These are phyloP conservation scores for Fusarium sp. DNA, from an alignment of 2,329 filamentous ascomycete species.

Conservation along the genomic window DNA sequence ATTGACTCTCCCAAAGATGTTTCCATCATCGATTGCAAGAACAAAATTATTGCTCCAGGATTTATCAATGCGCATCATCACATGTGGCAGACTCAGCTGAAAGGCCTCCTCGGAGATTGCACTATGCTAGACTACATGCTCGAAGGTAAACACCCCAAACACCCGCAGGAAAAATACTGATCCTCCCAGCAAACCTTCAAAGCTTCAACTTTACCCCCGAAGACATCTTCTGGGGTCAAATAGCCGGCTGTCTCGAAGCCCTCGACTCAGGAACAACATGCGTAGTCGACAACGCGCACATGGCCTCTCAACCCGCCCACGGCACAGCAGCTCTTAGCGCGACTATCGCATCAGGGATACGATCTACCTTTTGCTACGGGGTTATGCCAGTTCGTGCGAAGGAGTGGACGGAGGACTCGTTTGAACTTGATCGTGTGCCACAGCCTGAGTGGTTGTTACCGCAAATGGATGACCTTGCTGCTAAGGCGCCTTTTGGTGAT, in stretches of 20 bases:
- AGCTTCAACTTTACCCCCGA: not conserved
- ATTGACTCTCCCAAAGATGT: rapidly evolving
- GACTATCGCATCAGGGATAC: not conserved
- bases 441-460: slow-evolving; percentile 12
- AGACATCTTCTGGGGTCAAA: slow-evolving; percentile 10
- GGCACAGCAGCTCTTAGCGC: not conserved
- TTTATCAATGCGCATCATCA: slow-evolving; percentile 11
- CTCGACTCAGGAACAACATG: slow-evolving; percentile 11
- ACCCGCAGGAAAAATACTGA: rapidly evolving
- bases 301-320: not conserved
- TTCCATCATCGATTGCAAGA: not conserved
- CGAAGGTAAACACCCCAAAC: not conserved
- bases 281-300: slow-evolving; percentile 11
- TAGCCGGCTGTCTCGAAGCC: slow-evolving; percentile 6
- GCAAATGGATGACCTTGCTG: slow-evolving; percentile 5
- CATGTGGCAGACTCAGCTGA: slow-evolving; percentile 16
- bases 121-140: slow-evolving; percentile 22
- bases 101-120: slow-evolving; percentile 3
- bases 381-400: not conserved
- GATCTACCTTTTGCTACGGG: not conserved
- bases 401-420: slow-evolving; percentile 9
- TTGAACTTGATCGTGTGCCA: not conserved
- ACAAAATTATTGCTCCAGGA: not conserved
- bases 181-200: not conserved
- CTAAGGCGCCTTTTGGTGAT: not conserved